Evolutionary conservation across 805 yeast species (phyloP).

Genomic region (Cyberlindnera maritima): DNA sequence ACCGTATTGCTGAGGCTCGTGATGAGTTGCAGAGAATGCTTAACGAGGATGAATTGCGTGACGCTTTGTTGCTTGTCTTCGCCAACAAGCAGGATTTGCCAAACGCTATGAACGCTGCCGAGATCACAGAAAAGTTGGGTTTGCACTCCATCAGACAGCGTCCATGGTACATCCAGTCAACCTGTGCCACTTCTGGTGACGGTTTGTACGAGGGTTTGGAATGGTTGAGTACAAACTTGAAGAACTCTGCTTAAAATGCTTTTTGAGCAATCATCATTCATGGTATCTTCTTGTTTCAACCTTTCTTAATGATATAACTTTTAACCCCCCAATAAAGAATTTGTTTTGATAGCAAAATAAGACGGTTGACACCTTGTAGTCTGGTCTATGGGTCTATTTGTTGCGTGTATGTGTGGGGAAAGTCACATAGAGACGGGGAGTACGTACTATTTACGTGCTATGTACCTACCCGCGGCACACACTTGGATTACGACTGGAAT

Average conservation of each 20-base stretch:
- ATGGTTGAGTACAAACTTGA: constrained; percentile 91
- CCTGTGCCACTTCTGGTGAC: constrained; percentile 99
- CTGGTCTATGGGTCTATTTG: too few species aligned
- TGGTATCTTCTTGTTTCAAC: neutral
- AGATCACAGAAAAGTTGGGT: constrained; percentile 95
- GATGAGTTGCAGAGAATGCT: constrained; percentile 98
- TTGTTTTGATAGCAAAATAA: constrained; percentile 12
- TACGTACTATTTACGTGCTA: too few species aligned
- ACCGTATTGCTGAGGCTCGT: constrained; percentile 96
- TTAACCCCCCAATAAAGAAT: constrained; percentile 7
- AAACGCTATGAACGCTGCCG: constrained; percentile 98
- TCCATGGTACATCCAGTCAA: constrained; percentile 99
- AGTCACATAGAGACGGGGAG: too few species aligned
- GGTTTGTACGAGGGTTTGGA: constrained; percentile 97
- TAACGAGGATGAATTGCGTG: constrained; percentile 97
- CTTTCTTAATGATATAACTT: constrained; percentile 10
- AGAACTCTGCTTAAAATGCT: constrained; percentile 57
- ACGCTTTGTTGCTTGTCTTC: constrained; percentile 90
- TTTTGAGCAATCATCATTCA: neutral
- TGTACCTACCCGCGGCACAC: too few species aligned
- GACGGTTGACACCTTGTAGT: neutral
- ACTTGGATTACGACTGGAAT: too few species aligned
- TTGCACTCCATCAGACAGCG: constrained; percentile 97
- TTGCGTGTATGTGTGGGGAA: too few species aligned
- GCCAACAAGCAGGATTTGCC: constrained; percentile 99